Conservation (phyloP, 176 grass and related monocot genomes). For the Zea mays region Zm-B73-REFERENCE-NAM-5.0 NC_050098.1:150420001-150420500, state of each 20-base stretch:
- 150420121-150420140: not conserved
- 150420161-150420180: not conserved
- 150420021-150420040: slow-evolving; percentile 51
- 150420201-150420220: not conserved
- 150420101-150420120: not conserved
- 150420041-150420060: slow-evolving; percentile 8
- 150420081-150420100: slow-evolving; percentile 12
- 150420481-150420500: too few species aligned
- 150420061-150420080: not conserved
- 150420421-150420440: too few species aligned
- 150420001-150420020: slow-evolving; percentile 73
- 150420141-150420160: not conserved
- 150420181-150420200: not conserved
- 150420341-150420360: not conserved
- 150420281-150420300: not conserved
- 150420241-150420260: too few species aligned
- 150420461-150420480: too few species aligned
- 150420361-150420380: not conserved
- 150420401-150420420: too few species aligned
- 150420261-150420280: not conserved
- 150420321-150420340: not conserved
- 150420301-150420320: not conserved
- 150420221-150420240: not conserved
- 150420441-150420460: too few species aligned
- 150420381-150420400: too few species aligned